Evolutionary conservation across 208 protist genomes (phyloP), one percentile per base, ranked within the genome.

Genomic region (Leishmania gerbilli): DNA sequence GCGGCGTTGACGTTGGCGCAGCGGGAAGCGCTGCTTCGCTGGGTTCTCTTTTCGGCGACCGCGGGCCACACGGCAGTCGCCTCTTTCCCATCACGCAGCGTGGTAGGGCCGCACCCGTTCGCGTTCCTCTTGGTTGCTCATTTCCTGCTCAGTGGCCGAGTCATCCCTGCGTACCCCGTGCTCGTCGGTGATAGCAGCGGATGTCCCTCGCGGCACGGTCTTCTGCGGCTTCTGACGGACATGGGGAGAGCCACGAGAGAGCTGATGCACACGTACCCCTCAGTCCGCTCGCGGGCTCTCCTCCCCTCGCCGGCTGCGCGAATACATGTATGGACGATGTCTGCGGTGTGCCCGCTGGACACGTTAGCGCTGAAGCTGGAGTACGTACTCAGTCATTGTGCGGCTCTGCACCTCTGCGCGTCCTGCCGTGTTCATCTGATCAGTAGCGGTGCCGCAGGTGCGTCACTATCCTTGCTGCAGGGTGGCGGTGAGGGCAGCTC

Each of bases 211-310:
- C 71, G 17, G 15, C 58, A 72, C 40, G 53, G n/a, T n/a, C 55
- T 60, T 31, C 40, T 82, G 11, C 42, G 56, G 21, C 34, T 81
- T 47, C 47, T 85, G 34, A 58, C 7, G 34, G 77, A 79, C 7
- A 34, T 85, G 27, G 82, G 62, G 40, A 67, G 62, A n/a, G 77
- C 82, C 11, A 62, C 77, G 0, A 72, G 42, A 4, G 77, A 85
- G 56, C 67, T 85, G 47, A 71, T 85, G 31, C 82, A 82, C 77
- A 85, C 82, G 6, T 85, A 79, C 60, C 82, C 82, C n/a, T 81
- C 64, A 6, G 19, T 80, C 56, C 82, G 82, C 27, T 60, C 42
- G 13, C 64, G 49, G 31, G 62, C 76, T 27, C 76, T 71, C 24
- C 34, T 45, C 62, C 31, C 49, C 27, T 69, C 60, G 45, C 42